These are phyloP conservation scores for Rhynchosporium secalis DNA, from an alignment of 2,329 filamentous ascomycete genomes.

Conservation along the genomic window DNA sequence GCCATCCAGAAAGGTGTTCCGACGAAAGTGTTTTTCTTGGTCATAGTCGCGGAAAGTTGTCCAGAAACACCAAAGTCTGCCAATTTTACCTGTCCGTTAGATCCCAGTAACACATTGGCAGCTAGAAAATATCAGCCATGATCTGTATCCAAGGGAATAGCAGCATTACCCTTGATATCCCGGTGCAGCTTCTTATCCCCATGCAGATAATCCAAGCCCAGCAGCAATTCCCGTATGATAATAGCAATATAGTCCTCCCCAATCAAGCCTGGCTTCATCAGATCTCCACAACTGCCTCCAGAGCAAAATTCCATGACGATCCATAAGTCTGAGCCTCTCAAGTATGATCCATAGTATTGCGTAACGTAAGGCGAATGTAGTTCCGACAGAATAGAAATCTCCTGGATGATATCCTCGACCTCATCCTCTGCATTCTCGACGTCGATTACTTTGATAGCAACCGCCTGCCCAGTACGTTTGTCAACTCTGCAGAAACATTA, in stretches of 20 bases:
- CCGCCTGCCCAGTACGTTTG: slow-evolving; percentile 86
- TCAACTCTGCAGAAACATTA: slow-evolving; percentile 65
- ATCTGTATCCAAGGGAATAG: slow-evolving; percentile 2
- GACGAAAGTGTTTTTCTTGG: slow-evolving; percentile 98
- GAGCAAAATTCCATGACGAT: slow-evolving; percentile 99
- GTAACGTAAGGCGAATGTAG: slow-evolving; percentile 95
- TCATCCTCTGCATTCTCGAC: slow-evolving; percentile 99
- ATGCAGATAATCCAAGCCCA: slow-evolving; percentile 91
- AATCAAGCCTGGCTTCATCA: slow-evolving; percentile 91
- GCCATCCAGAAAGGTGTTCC: slow-evolving; percentile 99
- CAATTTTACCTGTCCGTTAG: slow-evolving; percentile 93
- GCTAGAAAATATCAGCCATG: slow-evolving; percentile 52
- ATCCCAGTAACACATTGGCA: slow-evolving; percentile 85
- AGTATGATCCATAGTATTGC: slow-evolving; percentile 95
- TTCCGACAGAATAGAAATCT: slow-evolving; percentile 95
- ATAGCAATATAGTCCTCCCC: slow-evolving; percentile 97
- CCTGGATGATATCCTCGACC: slow-evolving; percentile 98
- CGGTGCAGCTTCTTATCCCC: slow-evolving; percentile 93
- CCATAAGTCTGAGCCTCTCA: slow-evolving; percentile 95
- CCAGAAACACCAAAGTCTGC: slow-evolving; percentile 97
- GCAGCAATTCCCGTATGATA: slow-evolving; percentile 83
- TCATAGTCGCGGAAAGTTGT: slow-evolving; percentile 96
- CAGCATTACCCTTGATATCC: slow-evolving; percentile 85
- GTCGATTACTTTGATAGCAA: slow-evolving; percentile 98
- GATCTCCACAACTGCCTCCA: slow-evolving; percentile 90